phyloP scores from a whole-genome alignment of 208 protist species.

The Chromosphaera perkinsii region DNA sequence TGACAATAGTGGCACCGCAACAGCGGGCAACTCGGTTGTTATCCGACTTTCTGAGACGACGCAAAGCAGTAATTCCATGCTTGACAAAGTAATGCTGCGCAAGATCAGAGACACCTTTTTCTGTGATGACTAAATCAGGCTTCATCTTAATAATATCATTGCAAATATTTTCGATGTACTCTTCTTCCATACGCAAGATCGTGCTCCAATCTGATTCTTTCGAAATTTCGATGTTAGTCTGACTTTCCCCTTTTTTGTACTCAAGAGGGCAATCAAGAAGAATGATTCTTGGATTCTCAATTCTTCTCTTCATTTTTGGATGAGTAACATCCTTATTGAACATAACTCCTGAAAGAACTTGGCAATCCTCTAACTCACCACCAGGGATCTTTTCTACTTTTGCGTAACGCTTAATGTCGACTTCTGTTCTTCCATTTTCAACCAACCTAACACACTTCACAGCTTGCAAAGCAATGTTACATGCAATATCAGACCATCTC shows the following conservation, averaged over 20 bases:
- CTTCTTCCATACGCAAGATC: conserved; percentile 97
- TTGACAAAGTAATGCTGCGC: conserved; percentile 96
- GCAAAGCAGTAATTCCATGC: conserved; percentile 91
- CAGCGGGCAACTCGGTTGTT: conserved; percentile 97
- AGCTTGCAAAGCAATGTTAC: conserved; percentile 93
- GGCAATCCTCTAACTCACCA: conserved; percentile 92
- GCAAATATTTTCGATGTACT: conserved; percentile 93
- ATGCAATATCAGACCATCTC: conserved; percentile 81
- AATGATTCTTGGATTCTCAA: conserved; percentile 96
- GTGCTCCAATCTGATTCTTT: conserved; percentile 93
- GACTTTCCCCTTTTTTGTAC: conserved; percentile 98
- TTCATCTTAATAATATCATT: conserved; percentile 95
- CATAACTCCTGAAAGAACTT: conserved; percentile 96
- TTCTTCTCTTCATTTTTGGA: conserved; percentile 92
- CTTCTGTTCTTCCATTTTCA: conserved; percentile 81
- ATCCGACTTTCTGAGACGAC: conserved; percentile 96
- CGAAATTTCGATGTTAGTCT: conserved; percentile 60
- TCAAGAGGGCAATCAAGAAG: conserved; percentile 97
- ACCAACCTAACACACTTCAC: conserved; percentile 83
- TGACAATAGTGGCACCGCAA: conserved; percentile 94
- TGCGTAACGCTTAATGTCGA: conserved; percentile 98
- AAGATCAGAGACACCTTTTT: conserved; percentile 98
- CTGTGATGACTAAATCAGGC: conserved; percentile 98
- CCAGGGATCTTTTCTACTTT: conserved; percentile 98
- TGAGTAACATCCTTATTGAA: conserved; percentile 99